Conservation (phyloP, 352 stramenopile species). For the Phytophthora meadii region DNA sequence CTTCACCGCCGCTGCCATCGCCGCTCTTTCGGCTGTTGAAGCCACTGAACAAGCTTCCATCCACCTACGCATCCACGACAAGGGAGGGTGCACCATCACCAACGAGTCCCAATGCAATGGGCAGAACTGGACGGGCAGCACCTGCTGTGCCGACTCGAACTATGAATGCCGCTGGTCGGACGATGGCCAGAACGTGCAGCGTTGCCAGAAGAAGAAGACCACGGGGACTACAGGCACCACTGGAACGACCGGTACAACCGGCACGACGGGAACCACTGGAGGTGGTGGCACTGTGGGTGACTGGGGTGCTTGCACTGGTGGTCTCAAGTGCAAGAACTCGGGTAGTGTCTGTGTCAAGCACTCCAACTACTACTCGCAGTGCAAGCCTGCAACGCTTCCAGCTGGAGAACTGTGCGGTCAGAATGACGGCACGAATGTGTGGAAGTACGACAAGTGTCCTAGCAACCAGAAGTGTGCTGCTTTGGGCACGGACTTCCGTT, state of each 20-base stretch:
- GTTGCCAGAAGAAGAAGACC: constrained; percentile 35
- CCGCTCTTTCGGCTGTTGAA: constrained; percentile 8
- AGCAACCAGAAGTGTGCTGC: constrained; percentile 34
- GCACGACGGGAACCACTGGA: neutral
- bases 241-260: constrained; percentile 9
- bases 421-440: constrained; percentile 44
- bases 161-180: constrained; percentile 47
- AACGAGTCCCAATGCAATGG: constrained; percentile 46
- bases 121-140: constrained; percentile 46
- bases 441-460: constrained; percentile 42
- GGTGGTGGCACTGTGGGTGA: constrained; percentile 12
- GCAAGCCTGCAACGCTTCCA: constrained; percentile 29
- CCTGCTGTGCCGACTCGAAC: constrained; percentile 39
- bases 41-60: constrained; percentile 15
- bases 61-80: constrained; percentile 26
- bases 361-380: constrained; percentile 45
- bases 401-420: constrained; percentile 41
- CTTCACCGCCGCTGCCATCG: constrained; percentile 1
- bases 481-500: constrained; percentile 36
- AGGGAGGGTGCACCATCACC: constrained; percentile 35
- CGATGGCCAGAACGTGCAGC: constrained; percentile 40
- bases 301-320: constrained; percentile 31
- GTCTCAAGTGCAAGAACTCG: constrained; percentile 13
- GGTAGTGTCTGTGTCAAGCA: constrained; percentile 31
- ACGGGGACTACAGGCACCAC: constrained; percentile 7